A percentile compares a stretch with the other conserved stretches of the same genome.
Conservation (phyloP, 805 yeast genomes). For the Ogataea neopini region DNA sequence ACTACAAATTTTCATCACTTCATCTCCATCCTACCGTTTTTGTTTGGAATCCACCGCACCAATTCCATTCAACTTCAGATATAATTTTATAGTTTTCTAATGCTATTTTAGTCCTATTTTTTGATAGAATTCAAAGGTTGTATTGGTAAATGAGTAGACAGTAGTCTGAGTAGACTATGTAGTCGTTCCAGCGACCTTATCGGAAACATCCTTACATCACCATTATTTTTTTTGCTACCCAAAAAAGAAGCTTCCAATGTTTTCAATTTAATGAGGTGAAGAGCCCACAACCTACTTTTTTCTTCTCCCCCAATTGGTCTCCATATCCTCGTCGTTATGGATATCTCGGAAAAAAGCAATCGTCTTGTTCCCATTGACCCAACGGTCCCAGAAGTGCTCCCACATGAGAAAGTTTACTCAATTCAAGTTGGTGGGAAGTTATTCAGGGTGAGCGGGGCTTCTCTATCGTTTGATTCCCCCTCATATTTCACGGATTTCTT, state of each 20-base stretch:
- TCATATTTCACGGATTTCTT: conserved; percentile 83
- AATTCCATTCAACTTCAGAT: conserved; percentile 6
- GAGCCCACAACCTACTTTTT: too few relatives aligned
- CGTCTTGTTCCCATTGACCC: conserved; percentile 33
- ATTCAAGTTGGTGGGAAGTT: conserved; percentile 67
- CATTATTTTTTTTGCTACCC: neutral
- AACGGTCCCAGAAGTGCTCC: conserved; percentile 53
- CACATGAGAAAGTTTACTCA: conserved; percentile 67
- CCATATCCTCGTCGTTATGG: neutral
- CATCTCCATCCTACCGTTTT: conserved; percentile 1
- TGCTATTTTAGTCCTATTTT: conserved; percentile 11
- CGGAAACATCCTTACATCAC: neutral
- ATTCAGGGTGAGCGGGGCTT: conserved; percentile 77
- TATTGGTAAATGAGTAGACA: too few relatives aligned
- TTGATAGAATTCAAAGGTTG: too few relatives aligned
- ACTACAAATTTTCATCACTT: neutral
- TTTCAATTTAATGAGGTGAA: too few relatives aligned
- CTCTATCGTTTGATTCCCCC: conserved; percentile 83
- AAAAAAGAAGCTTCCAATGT: too few relatives aligned
- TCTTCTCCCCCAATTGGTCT: too few relatives aligned
- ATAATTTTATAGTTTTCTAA: conserved; percentile 13
- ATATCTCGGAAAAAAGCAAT: neutral
- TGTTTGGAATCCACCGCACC: conserved; percentile 9
- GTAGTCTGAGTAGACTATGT: too few relatives aligned
- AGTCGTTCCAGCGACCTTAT: neutral